These are phyloP conservation scores for Dendrobium nobile DNA, from an alignment of 106 monocot species.

Conservation along the genomic window DNA sequence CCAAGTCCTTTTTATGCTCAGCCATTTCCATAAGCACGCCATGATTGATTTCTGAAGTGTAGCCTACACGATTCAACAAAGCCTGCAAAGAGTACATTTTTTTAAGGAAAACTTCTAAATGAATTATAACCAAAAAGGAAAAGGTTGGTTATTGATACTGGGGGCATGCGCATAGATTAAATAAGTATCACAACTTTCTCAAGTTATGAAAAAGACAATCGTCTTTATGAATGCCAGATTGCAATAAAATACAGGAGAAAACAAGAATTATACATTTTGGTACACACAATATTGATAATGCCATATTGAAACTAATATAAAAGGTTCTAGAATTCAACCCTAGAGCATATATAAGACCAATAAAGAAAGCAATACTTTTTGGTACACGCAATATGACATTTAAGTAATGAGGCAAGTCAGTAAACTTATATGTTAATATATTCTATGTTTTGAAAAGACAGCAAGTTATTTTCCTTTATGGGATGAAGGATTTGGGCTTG, in stretches of 20 bases:
- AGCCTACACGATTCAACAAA: constrained; percentile 67
- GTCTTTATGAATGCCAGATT: neutral
- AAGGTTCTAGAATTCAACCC: neutral
- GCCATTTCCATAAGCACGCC: constrained; percentile 98
- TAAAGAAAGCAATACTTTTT: neutral
- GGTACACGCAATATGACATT: neutral
- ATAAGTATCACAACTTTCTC: neutral
- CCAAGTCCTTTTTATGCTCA: constrained; percentile 81
- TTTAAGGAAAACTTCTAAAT: neutral
- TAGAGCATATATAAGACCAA: neutral
- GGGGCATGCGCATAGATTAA: neutral
- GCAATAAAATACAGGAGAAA: neutral
- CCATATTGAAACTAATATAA: neutral
- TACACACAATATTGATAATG: neutral
- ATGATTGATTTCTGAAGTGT: constrained; percentile 94
- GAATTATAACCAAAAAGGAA: neutral
- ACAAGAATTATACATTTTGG: too few relatives aligned
- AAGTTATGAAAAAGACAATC: neutral
- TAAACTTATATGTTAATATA: neutral
- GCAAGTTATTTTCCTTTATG: neutral
- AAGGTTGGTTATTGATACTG: neutral
- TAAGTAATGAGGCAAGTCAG: neutral
- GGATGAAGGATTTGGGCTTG: neutral
- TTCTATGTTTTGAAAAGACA: neutral
- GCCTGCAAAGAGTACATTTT: constrained; percentile 31